Percentiles rank a stretch among this genome's conserved stretches.
phyloP scores from a whole-genome alignment of 169 alveolate genomes.

The Plasmodium fragile region DNA sequence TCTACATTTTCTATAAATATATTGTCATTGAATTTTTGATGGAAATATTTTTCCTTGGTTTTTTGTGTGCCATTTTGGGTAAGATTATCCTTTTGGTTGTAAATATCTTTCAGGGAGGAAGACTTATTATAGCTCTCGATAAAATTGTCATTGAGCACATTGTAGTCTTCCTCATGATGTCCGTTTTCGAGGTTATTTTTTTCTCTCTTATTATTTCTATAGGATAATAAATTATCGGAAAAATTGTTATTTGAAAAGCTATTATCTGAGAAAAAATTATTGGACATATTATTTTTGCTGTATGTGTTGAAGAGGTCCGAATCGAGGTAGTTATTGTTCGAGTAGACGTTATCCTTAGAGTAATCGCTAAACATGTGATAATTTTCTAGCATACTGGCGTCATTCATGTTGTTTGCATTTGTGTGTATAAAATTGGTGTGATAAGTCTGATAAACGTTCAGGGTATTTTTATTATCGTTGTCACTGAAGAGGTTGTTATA shows the following conservation, averaged over 20 bases:
- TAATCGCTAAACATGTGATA: conserved; percentile 47
- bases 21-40: conserved; percentile 54
- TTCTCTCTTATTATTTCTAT: conserved; percentile 37
- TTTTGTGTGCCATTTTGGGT: conserved; percentile 27
- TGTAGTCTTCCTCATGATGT: conserved; percentile 17
- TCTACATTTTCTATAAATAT: conserved; percentile 76
- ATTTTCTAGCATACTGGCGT: conserved; percentile 30
- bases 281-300: conserved; percentile 47
- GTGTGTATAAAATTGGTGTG: conserved; percentile 37
- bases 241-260: conserved; percentile 46
- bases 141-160: conserved; percentile 22
- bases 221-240: conserved; percentile 33
- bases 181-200: conserved; percentile 2
- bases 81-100: conserved; percentile 32
- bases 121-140: conserved; percentile 44
- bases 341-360: conserved; percentile 25
- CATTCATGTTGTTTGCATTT: conserved; percentile 17
- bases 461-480: conserved; percentile 29
- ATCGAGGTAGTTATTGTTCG: conserved; percentile 34
- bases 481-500: conserved; percentile 66
- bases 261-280: conserved; percentile 44
- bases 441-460: conserved; percentile 43
- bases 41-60: conserved; percentile 64
- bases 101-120: conserved; percentile 47
- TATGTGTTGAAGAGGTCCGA: conserved; percentile 27